Base-by-base conservation (phyloP, 495 filamentous ascomycete species). In the Annulohypoxylon stygium region DNA sequence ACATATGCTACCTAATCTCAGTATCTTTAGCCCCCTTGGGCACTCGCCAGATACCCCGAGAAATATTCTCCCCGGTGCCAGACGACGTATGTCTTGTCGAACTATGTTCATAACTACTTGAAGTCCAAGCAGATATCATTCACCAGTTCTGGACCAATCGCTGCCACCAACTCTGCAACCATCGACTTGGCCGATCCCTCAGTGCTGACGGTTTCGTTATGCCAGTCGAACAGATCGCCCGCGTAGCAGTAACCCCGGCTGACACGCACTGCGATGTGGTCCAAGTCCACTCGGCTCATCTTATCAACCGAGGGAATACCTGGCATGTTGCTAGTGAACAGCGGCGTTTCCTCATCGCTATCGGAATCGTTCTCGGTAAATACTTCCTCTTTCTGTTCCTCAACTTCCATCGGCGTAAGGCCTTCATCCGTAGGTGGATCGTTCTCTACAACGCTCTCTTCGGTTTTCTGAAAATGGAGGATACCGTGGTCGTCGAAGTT, bases 101-200 rank as follows among this genome's bases (percentile, higher is more conserved):
- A 11, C 54, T 37, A 37, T 58, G 6, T 23, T 71, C 14, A 71
- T 14, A 51, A 51, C 50, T 36, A 71, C 25, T 43, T 61, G 37
- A 80, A 83, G 75, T 83, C 81, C 16, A 88, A 64, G 30, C 82
- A 81, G 47, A 92, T 86, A 59, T 89, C 80, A 36, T 79, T 80
- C 43, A 91, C 86, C 53, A 94, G 73, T 6, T 90, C 89, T 7
- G 88, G 87, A 2, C 95, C 95, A 45, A 97, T 81, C 3, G 86
- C 89, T 6, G 95, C 92, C 8, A 92, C 91, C 39, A 97, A 80
- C 75, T 97, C 93, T 5, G 88, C 92, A 47, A 96, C 81, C 43
- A 89, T 84, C 0, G 88, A 89, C 79, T 92, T 94, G 30, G 77
- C 67, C 6, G 71, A 69, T 16, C 54, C 58, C 14, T 58, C 55